phyloP scores from a whole-genome alignment of 495 filamentous ascomycete genomes.

The Aspergillus cristatus region DNA sequence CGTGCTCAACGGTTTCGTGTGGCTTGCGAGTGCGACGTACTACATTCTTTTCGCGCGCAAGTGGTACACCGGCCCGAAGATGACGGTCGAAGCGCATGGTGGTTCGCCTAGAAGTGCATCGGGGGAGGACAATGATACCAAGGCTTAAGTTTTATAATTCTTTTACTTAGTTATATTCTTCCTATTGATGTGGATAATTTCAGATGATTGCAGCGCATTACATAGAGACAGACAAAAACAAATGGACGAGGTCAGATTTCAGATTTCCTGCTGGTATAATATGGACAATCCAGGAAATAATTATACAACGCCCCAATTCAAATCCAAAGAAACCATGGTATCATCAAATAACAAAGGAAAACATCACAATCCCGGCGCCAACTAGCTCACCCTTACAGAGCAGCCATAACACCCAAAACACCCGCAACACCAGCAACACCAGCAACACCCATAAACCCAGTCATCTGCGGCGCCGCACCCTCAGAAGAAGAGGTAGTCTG shows the following conservation, averaged over 20 bases:
- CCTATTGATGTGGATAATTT: background rate
- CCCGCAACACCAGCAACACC: slow-evolving; percentile 22
- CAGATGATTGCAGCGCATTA: too few species aligned
- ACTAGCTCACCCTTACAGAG: slow-evolving; percentile 16
- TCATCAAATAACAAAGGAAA: too few species aligned
- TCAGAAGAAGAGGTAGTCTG: slow-evolving; percentile 7
- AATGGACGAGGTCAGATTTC: slow-evolving; percentile 2
- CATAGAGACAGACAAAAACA: background rate
- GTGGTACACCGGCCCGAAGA: slow-evolving; percentile 67
- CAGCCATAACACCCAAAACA: slow-evolving; percentile 30
- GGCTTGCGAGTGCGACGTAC: slow-evolving; percentile 51
- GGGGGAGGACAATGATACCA: background rate
- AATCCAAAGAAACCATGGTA: background rate
- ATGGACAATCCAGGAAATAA: slow-evolving; percentile 1
- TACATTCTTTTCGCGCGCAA: slow-evolving; percentile 56
- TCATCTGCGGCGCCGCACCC: slow-evolving; percentile 12
- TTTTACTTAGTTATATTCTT: too few species aligned
- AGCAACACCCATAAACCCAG: slow-evolving; percentile 14
- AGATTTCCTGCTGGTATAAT: background rate
- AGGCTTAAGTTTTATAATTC: too few species aligned
- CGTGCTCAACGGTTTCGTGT: slow-evolving; percentile 55
- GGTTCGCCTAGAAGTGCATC: background rate
- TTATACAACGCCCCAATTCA: background rate
- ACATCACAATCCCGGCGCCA: too few species aligned
- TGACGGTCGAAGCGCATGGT: slow-evolving; percentile 45